These are phyloP conservation scores for Chalciporus chontae DNA, from an alignment of 768 basidiomycete genomes.

Conservation along the genomic window DNA sequence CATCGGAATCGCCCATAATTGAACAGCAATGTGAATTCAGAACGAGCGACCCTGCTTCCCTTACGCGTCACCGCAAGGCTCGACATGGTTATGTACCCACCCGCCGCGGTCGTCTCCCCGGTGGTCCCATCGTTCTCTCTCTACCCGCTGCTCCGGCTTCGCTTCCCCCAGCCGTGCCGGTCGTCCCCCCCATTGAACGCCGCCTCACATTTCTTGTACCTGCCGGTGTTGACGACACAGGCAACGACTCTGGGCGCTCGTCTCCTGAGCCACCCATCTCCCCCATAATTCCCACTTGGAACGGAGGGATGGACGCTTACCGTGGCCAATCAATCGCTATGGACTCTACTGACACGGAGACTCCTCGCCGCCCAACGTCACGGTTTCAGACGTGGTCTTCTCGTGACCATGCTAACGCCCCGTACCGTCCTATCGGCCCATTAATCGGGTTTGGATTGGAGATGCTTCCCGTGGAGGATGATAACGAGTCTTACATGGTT, in stretches of 20 bases:
- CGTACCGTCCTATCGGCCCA: not conserved
- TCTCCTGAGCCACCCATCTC: not conserved
- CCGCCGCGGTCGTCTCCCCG: not conserved
- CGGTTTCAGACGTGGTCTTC: not conserved
- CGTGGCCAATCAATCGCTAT: not conserved
- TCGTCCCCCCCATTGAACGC: not conserved
- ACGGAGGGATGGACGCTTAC: not conserved
- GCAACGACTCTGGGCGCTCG: not conserved
- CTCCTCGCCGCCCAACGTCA: not conserved
- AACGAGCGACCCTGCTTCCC: slow-evolving; percentile 24
- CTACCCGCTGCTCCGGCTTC: not conserved
- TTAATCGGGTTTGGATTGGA: not conserved
- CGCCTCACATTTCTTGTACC: not conserved
- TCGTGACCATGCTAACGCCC: not conserved
- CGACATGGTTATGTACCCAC: slow-evolving; percentile 18
- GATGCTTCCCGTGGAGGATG: not conserved
- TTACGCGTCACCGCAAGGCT: slow-evolving; percentile 25
- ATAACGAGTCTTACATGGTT: not conserved
- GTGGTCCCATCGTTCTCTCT: not conserved
- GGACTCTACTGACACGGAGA: not conserved
- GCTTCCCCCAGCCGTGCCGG: not conserved
- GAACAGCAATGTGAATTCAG: slow-evolving; percentile 13
- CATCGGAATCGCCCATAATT: not conserved
- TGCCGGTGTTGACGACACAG: not conserved
- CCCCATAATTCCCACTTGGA: not conserved